phyloP scores from a whole-genome alignment of 441 rosid species.

The Iberis amara region DNA sequence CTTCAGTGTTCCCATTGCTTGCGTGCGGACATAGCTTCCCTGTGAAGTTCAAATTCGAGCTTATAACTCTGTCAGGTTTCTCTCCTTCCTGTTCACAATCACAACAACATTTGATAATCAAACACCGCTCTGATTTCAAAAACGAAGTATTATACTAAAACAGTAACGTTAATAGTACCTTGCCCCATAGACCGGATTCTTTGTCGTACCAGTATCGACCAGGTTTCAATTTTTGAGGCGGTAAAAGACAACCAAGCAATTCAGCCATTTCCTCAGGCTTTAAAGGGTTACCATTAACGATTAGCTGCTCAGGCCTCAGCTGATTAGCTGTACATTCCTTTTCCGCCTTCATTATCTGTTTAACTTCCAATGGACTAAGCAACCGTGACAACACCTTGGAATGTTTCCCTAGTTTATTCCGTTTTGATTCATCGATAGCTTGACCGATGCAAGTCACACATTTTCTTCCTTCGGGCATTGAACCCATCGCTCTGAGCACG shows the following conservation, averaged over 20 bases:
- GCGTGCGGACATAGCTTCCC: slow-evolving; percentile 76
- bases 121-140: background rate
- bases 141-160: background rate
- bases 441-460: slow-evolving; percentile 83
- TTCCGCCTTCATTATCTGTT: slow-evolving; percentile 97
- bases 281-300: slow-evolving; percentile 74
- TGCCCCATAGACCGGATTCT: slow-evolving; percentile 98
- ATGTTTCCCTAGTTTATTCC: slow-evolving; percentile 72
- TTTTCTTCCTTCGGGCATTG: slow-evolving; percentile 99
- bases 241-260: slow-evolving; percentile 68
- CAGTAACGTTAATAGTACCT: slow-evolving; percentile 38
- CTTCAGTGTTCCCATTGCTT: slow-evolving; percentile 87
- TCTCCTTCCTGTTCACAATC: slow-evolving; percentile 93
- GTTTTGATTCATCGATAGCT: slow-evolving; percentile 81
- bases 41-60: slow-evolving; percentile 82
- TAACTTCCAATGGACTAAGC: slow-evolving; percentile 91
- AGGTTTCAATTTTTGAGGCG: slow-evolving; percentile 84
- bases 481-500: slow-evolving; percentile 97
- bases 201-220: slow-evolving; percentile 98
- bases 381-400: slow-evolving; percentile 70
- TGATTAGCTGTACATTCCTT: slow-evolving; percentile 95
- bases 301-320: slow-evolving; percentile 88
- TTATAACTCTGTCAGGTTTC: slow-evolving; percentile 73
- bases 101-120: slow-evolving; percentile 25
- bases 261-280: slow-evolving; percentile 94